phyloP scores from a whole-genome alignment of 2,329 filamentous ascomycete genomes.

The Furcasterigmium sp. region DNA sequence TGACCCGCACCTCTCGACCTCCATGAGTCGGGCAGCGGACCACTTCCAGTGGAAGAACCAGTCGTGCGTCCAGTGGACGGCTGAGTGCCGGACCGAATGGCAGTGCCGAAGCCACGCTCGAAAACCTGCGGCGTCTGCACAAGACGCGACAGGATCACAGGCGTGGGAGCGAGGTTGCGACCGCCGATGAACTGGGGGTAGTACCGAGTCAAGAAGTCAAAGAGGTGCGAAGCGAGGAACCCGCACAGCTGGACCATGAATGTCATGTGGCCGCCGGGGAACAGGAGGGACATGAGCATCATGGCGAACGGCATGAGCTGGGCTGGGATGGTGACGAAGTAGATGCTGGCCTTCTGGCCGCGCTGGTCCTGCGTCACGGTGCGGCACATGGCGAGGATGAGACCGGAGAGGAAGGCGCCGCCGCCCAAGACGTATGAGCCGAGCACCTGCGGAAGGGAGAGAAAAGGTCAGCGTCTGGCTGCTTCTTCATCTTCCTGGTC shows the following conservation, averaged over 20 bases:
- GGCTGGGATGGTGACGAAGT: conserved; percentile 77
- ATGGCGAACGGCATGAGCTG: conserved; percentile 78
- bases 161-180: conserved; percentile 69
- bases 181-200: conserved; percentile 89
- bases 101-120: conserved; percentile 58
- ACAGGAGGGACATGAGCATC: conserved; percentile 68
- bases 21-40: conserved; percentile 60
- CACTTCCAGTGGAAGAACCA: conserved; percentile 32
- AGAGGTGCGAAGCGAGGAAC: conserved; percentile 82
- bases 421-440: conserved; percentile 47
- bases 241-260: conserved; percentile 67
- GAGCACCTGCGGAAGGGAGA: conserved; percentile 32
- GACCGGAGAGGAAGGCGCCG: conserved; percentile 51
- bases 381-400: conserved; percentile 77
- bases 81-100: conserved; percentile 35
- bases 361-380: conserved; percentile 83
- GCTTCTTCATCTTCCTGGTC: conserved; percentile 3
- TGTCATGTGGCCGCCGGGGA: conserved; percentile 46
- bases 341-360: conserved; percentile 69
- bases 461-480: background rate
- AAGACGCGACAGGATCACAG: conserved; percentile 62
- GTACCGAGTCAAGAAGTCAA: conserved; percentile 82
- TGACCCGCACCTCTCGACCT: conserved; percentile 56
- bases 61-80: conserved; percentile 32
- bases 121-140: conserved; percentile 48